Evolutionary conservation across 371 early-diverging fungal species (phyloP).

Genomic region (Chytridiales sp.): DNA sequence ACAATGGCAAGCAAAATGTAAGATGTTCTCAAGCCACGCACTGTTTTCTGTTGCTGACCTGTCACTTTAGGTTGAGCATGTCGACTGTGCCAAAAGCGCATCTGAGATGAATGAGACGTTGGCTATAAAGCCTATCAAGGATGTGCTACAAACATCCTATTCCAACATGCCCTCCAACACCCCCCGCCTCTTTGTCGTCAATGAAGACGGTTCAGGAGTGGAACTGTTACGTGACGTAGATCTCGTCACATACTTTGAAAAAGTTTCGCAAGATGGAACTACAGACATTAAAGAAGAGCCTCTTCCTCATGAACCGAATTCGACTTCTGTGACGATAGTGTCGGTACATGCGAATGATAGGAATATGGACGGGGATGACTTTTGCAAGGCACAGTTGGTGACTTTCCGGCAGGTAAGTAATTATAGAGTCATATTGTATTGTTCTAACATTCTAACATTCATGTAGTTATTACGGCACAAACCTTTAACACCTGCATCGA

Average conservation of each 20-base stretch:
- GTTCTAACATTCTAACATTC: too few relatives aligned
- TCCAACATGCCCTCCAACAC: conserved; percentile 22
- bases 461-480: too few relatives aligned
- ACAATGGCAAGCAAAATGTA: too few relatives aligned
- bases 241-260: conserved; percentile 19
- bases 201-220: conserved; percentile 26
- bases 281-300: conserved; percentile 25
- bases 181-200: conserved; percentile 37
- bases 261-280: conserved; percentile 7
- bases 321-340: conserved; percentile 23
- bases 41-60: too few relatives aligned
- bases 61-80: too few relatives aligned
- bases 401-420: conserved; percentile 10
- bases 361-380: not conserved
- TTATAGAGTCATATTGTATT: too few relatives aligned
- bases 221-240: conserved; percentile 36
- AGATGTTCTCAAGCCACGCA: too few relatives aligned
- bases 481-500: not conserved
- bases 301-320: not conserved
- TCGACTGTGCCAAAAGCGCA: too few relatives aligned
- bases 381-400: not conserved
- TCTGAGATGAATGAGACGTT: too few relatives aligned
- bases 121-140: too few relatives aligned
- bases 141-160: too few relatives aligned
- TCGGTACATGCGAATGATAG: conserved; percentile 7